These are phyloP conservation scores for Mycena haematopus DNA, from an alignment of 768 basidiomycete species.

Conservation along the genomic window DNA sequence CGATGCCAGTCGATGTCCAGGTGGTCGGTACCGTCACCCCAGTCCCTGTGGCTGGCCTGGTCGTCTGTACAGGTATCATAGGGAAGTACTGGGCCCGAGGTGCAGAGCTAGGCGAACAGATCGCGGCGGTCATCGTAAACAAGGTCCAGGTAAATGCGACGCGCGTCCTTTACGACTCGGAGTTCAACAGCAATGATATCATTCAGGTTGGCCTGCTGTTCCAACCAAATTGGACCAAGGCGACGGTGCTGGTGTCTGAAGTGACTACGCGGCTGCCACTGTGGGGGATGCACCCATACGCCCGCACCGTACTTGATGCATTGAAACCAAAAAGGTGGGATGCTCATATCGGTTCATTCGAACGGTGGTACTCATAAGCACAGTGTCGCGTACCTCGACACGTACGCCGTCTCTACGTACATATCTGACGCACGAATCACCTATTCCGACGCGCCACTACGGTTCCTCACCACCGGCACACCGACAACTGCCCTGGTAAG, in stretches of 20 bases:
- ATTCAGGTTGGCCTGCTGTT: constrained; percentile 59
- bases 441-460: constrained; percentile 54
- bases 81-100: constrained; percentile 58
- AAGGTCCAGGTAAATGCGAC: constrained; percentile 47
- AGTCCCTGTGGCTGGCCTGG: constrained; percentile 38
- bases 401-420: constrained; percentile 58
- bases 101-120: constrained; percentile 58
- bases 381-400: constrained; percentile 59
- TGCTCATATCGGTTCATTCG: not conserved
- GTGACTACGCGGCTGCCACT: constrained; percentile 53
- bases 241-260: constrained; percentile 61
- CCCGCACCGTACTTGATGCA: constrained; percentile 45
- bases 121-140: constrained; percentile 53
- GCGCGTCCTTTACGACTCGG: constrained; percentile 6
- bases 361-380: not conserved
- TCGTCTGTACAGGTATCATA: constrained; percentile 55
- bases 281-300: constrained; percentile 57
- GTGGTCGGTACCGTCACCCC: constrained; percentile 41
- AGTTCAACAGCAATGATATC: not conserved
- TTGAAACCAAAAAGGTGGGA: constrained; percentile 55
- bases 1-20: constrained; percentile 40
- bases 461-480: constrained; percentile 51
- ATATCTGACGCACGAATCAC: constrained; percentile 43
- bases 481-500: constrained; percentile 4
- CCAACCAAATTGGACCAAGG: constrained; percentile 53